Evolutionary conservation across 768 basidiomycete species (phyloP), one percentile per base, ranked within the genome.

Genomic region (Trametes cingulata): DNA sequence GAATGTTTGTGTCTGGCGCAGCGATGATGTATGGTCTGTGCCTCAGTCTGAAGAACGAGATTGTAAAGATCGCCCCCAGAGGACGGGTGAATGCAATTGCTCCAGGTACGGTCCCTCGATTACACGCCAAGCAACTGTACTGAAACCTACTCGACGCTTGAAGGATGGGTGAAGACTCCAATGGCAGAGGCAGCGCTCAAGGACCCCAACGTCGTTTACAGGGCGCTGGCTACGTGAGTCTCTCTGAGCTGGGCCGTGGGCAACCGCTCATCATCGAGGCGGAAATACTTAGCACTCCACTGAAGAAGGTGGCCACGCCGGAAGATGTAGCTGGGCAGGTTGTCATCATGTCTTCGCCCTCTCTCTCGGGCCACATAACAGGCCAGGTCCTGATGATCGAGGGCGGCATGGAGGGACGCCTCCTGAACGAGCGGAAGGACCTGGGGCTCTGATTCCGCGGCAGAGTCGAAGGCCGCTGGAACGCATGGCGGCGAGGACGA

Each of bases 321-420:
- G 69, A 72, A 60, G 90, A 92, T 61, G 72, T 91, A 33, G 90
- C 89, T 0, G 78, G 76, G 9, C 87, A 90, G 69, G 77, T 91
- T 29, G 80, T 81, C 10, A 58, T 87, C 1, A 68, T 91, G 2
- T 80, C 89, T 0, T 90, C 87, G 0, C 72, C 80, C 9, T 73
- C 72, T 10, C 67, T 90, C 0, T 90, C 88, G 0, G 87, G 89
- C 0, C 89, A 91, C 66, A 79, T 91, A 17, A 82, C 85, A 1
- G 89, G 89, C 0, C 82, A 89, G 65, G 81, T 86, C 6, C 67
- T 89, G 27, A 87, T 89, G 84, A 78, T 90, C 6, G 81, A 83
- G 46, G 90, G 89, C 2, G 90, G 90, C 2, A 90, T 90, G 89
- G 90, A 91, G 78, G 90, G 90, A n/a, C 72, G 78, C 10, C 52